Percentiles rank a stretch among this genome's conserved stretches.
Conservation (phyloP, 129 eudicot genomes). For the Ambrosia trifida region DNA sequence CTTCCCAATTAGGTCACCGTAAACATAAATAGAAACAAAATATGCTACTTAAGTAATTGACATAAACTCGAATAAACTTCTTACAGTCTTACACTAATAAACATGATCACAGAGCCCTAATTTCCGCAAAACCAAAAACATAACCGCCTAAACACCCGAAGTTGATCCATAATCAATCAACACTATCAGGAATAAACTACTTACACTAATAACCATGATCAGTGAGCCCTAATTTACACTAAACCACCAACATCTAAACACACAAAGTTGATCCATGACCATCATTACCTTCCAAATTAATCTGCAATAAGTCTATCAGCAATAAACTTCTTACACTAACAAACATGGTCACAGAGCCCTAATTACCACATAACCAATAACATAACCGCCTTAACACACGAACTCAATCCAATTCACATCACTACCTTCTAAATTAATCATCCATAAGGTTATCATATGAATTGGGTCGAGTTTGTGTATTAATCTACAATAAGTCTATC, state of each 20-base stretch:
- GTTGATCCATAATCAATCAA: neutral
- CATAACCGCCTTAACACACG: conserved; percentile 10
- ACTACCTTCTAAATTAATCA: neutral
- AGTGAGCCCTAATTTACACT: too few species aligned
- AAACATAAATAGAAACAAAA: conserved; percentile 11
- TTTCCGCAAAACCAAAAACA: conserved; percentile 23
- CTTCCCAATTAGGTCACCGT: conserved; percentile 15
- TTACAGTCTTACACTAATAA: conserved; percentile 1
- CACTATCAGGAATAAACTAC: neutral
- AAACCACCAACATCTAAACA: too few species aligned
- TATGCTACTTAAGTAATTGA: conserved; percentile 19
- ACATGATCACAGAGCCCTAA: conserved; percentile 48
- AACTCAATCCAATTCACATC: conserved; percentile 3
- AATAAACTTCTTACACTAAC: neutral
- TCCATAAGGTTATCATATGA: too few species aligned
- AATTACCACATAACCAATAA: conserved; percentile 28
- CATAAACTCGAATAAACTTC: conserved; percentile 11
- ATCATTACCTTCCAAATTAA: too few species aligned
- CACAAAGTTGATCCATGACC: too few species aligned
- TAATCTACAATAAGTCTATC: conserved; percentile 8
- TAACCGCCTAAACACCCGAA: conserved; percentile 12
- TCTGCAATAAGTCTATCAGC: too few species aligned
- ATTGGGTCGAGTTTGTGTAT: neutral
- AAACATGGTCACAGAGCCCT: conserved; percentile 45
- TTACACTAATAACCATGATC: too few species aligned